phyloP scores from a whole-genome alignment of 192 early-diverging fungal species.

The Geranomyces variabilis region DNA sequence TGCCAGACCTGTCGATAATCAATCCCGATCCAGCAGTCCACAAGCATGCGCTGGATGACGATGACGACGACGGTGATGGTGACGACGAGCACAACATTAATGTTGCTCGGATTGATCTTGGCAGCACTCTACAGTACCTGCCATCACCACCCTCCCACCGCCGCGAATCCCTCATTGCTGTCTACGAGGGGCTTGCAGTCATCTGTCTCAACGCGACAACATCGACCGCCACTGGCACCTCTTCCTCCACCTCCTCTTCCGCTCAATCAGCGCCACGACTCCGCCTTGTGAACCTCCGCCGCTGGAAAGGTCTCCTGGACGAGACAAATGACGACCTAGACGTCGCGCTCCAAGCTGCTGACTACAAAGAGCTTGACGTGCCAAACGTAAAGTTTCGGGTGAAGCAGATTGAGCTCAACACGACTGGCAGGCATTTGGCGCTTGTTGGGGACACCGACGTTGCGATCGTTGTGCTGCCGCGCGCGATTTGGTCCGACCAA shows the following conservation, averaged over 20 bases:
- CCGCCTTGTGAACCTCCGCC: slow-evolving; percentile 23
- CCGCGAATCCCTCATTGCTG: slow-evolving; percentile 20
- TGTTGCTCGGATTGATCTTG: slow-evolving; percentile 5
- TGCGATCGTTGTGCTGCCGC: slow-evolving; percentile 25
- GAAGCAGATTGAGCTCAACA: slow-evolving; percentile 30
- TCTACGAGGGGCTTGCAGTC: slow-evolving; percentile 16
- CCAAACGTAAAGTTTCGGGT: slow-evolving; percentile 27
- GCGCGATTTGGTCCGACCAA: slow-evolving; percentile 13
- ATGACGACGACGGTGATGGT: not conserved
- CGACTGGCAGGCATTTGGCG: slow-evolving; percentile 31
- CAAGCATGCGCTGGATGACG: slow-evolving; percentile 25
- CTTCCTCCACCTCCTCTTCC: too few species aligned
- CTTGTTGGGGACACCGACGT: slow-evolving; percentile 25
- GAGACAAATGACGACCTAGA: slow-evolving; percentile 23
- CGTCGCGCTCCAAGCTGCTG: slow-evolving; percentile 11
- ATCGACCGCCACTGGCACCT: not conserved
- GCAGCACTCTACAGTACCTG: not conserved
- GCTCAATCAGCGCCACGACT: not conserved
- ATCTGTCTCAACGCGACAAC: slow-evolving; percentile 12
- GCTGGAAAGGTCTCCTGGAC: slow-evolving; percentile 26
- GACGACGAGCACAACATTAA: slow-evolving; percentile 4
- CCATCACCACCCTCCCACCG: not conserved
- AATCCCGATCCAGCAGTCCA: slow-evolving; percentile 2
- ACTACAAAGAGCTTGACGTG: slow-evolving; percentile 29
- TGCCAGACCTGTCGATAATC: slow-evolving; percentile 32